These are phyloP conservation scores for Diaporthe longicolla DNA, from an alignment of 2,329 filamentous ascomycete genomes.

Conservation along the genomic window DNA sequence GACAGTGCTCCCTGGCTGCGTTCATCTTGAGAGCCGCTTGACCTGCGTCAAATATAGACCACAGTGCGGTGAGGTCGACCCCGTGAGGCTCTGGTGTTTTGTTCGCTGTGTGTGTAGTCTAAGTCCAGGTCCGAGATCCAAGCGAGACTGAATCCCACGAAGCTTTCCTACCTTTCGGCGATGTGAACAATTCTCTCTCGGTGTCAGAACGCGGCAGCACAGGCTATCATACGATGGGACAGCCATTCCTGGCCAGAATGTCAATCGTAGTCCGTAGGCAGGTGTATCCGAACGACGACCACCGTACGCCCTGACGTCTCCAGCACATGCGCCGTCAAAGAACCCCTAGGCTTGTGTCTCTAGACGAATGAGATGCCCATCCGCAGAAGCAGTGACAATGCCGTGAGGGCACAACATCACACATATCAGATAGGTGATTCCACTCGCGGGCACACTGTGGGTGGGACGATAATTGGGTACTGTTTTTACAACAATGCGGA, in stretches of 20 bases:
- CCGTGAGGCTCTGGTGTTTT: not conserved
- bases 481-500: not conserved
- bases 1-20: not conserved
- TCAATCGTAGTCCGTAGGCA: not conserved
- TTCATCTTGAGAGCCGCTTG: not conserved
- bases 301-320: not conserved
- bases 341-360: not conserved
- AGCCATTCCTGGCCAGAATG: not conserved
- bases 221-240: not conserved
- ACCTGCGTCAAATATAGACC: not conserved
- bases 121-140: not conserved
- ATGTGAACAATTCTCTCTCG: too few relatives aligned
- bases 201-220: not conserved
- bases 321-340: not conserved
- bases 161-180: not conserved
- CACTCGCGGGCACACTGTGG: not conserved
- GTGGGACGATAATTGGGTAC: not conserved
- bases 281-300: not conserved
- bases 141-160: not conserved
- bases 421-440: not conserved
- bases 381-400: not conserved
- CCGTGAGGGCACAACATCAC: not conserved
- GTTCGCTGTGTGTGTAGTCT: not conserved
- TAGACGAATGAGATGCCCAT: constrained; percentile 2
- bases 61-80: not conserved